Percentiles rank a stretch among this genome's conserved stretches.
phyloP scores from a whole-genome alignment of 139 green algal genomes.

The Diplosphaera chodatii region DNA sequence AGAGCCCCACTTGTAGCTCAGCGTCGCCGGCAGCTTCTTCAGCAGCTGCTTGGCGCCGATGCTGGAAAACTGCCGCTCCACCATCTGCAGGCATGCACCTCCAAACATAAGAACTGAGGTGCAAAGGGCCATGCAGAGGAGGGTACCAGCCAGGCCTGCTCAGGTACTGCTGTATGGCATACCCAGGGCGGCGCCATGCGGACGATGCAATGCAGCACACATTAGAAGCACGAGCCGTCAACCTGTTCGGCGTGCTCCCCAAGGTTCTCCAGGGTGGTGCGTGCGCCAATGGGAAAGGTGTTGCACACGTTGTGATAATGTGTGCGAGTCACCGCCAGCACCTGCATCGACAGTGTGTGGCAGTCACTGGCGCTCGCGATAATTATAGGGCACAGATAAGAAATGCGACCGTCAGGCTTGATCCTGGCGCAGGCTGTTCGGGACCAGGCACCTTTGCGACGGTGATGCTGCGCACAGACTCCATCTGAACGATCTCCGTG shows the following conservation, averaged over 20 bases:
- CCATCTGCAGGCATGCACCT: not conserved
- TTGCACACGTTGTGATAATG: slow-evolving; percentile 39
- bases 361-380: too few relatives aligned
- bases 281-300: slow-evolving; percentile 38
- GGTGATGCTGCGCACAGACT: slow-evolving; percentile 16
- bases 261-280: slow-evolving; percentile 52
- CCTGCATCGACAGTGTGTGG: slow-evolving; percentile 25
- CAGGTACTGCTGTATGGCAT: too few relatives aligned
- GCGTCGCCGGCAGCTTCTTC: not conserved
- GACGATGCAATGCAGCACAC: too few relatives aligned
- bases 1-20: not conserved
- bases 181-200: too few relatives aligned
- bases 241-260: slow-evolving; percentile 10
- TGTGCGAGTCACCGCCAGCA: slow-evolving; percentile 39
- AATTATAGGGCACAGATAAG: too few relatives aligned
- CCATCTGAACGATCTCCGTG: slow-evolving; percentile 31
- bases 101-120: too few relatives aligned
- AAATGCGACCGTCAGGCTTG: too few relatives aligned
- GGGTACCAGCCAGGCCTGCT: too few relatives aligned
- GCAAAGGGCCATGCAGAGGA: too few relatives aligned
- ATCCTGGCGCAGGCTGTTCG: too few relatives aligned
- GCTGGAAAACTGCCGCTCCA: not conserved
- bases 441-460: not conserved
- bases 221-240: too few relatives aligned
- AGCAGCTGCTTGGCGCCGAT: not conserved